A percentile compares a stretch with the other conserved stretches of the same genome.
phyloP scores from a whole-genome alignment of 306 rosid genomes.

The Lathyrus tuberosus region DNA sequence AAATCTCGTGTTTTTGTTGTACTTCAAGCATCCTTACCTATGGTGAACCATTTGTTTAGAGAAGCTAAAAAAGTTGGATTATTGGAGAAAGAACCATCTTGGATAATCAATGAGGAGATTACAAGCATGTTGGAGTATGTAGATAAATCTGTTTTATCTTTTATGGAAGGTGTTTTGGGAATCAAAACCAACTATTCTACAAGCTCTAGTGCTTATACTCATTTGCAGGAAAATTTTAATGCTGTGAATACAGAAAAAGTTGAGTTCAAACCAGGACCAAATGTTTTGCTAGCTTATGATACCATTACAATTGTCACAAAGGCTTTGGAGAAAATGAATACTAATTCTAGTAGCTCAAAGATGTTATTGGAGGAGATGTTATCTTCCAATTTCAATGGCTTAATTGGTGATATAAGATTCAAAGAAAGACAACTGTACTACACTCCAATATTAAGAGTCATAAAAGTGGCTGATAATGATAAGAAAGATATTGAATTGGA shows the following conservation, averaged over 20 bases:
- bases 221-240: constrained; percentile 44
- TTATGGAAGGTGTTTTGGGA: constrained; percentile 63
- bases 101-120: constrained; percentile 60
- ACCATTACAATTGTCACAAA: constrained; percentile 45
- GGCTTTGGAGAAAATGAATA: constrained; percentile 44
- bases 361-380: constrained; percentile 36
- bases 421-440: constrained; percentile 42
- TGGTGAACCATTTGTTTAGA: constrained; percentile 53
- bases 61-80: constrained; percentile 60
- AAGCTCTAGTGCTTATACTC: constrained; percentile 33
- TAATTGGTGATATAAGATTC: constrained; percentile 58
- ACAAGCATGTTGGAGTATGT: constrained; percentile 43
- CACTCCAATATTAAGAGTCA: constrained; percentile 45
- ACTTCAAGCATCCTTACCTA: constrained; percentile 59
- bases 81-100: constrained; percentile 48
- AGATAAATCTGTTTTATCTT: constrained; percentile 40
- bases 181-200: constrained; percentile 48
- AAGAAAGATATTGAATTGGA: constrained; percentile 41
- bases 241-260: constrained; percentile 30
- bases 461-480: constrained; percentile 47
- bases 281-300: constrained; percentile 65
- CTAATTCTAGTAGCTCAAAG: constrained; percentile 32
- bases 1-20: constrained; percentile 63
- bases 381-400: constrained; percentile 49
- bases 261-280: constrained; percentile 42